Evolutionary conservation across 352 stramenopile species (phyloP), one percentile per base, ranked within the genome.

Genomic region (Globisporangium spinosum): DNA sequence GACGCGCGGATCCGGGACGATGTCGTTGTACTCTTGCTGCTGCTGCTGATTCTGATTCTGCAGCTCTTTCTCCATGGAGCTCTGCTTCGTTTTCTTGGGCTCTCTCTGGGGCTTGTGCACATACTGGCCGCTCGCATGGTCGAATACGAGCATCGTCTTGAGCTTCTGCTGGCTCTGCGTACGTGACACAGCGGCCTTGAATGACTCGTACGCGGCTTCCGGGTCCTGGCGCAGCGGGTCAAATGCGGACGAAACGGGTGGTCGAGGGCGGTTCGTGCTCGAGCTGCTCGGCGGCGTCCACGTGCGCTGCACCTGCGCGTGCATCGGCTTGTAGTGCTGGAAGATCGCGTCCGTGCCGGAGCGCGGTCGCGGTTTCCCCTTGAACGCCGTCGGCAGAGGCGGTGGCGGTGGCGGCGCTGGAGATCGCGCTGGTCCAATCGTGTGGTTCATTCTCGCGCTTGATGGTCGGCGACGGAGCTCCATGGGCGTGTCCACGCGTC

Each of bases 121-220:
- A 27, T 73, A 77, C 32, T 78, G 64, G 9, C 76, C 68, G 10
- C 72, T 58, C 35, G 70, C 71, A 40, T 73, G 57, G 45, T 77
- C 71, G 25, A 80, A 80, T 55, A 78, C 71, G 22, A 74, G 56
- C 6, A 56, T 43, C 59, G 71, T 72, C 40, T 71, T 67, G 5
- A 60, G 71, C 62, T 75, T 67, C 54, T 69, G 57, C 34, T 75
- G 49, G 22, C 65, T 65, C 40, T 70, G 61, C 17, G 70, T 77
- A 23, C 58, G 71, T 43, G 35, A 59, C 2, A 64, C 45, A 4
- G 68, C 67, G 4, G 70, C 75, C 1, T 64, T 65, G 45, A 69
- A 75, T 17, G 35, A 58, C 25, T 62, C 40, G 59, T 56, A 61
- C 58, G 58, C 58, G 38, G 58, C 53, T 34, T 64, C 64, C 0